These are phyloP conservation scores for Tremella yokohamensis DNA, from an alignment of 768 basidiomycete genomes.

Conservation along the genomic window DNA sequence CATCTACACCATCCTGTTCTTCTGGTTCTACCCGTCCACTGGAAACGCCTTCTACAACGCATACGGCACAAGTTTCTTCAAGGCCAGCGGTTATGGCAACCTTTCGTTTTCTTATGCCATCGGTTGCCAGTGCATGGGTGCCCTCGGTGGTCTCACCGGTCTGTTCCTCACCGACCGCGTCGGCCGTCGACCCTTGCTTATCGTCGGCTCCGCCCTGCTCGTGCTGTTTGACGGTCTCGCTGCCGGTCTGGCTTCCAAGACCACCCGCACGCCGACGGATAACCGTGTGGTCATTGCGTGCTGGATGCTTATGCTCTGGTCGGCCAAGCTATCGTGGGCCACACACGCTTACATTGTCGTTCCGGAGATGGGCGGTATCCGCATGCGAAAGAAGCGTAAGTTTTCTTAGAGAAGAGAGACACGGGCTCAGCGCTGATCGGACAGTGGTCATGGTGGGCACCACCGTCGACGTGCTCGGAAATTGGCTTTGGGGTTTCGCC, in stretches of 20 bases:
- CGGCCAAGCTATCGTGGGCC: constrained; percentile 17
- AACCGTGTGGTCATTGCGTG: constrained; percentile 10
- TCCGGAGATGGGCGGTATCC: constrained; percentile 24
- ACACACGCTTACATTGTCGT: constrained; percentile 17
- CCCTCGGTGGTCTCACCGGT: constrained; percentile 10
- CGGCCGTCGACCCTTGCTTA: constrained; percentile 16
- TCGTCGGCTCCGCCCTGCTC: constrained; percentile 10
- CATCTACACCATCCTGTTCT: constrained; percentile 5
- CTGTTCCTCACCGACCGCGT: constrained; percentile 14
- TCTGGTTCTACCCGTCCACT: constrained; percentile 13
- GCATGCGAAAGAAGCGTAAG: constrained; percentile 29
- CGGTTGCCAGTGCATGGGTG: constrained; percentile 9
- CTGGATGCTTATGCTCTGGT: constrained; percentile 17
- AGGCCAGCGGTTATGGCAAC: constrained; percentile 10
- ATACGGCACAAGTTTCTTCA: constrained; percentile 14
- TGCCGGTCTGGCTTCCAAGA: constrained; percentile 5
- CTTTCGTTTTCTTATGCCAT: constrained; percentile 18
- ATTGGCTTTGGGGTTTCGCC: constrained; percentile 15
- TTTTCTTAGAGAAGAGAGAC: too few species aligned
- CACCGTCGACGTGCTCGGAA: constrained; percentile 15
- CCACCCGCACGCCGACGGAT: constrained; percentile 7
- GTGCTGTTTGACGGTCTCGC: constrained; percentile 14
- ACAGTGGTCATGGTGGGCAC: constrained; percentile 3
- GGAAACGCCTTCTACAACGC: constrained; percentile 23
- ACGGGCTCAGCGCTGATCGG: too few species aligned